Base-by-base conservation (phyloP, 1,284 basidiomycete species). In the Coniophora puteana region DNA sequence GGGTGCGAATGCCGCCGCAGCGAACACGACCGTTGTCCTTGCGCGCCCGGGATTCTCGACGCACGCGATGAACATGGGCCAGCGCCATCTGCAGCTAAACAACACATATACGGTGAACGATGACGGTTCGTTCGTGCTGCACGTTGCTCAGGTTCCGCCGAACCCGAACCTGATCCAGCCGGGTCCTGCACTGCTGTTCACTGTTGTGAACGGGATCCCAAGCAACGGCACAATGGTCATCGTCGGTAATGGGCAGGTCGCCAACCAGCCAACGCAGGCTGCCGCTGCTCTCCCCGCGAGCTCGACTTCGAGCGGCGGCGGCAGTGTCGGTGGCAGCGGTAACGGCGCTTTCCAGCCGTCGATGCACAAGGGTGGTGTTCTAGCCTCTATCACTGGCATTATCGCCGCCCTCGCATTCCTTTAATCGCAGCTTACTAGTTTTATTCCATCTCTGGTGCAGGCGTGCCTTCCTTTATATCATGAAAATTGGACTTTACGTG, bases 61-160 rank as follows among this genome's bases (percentile, higher is more conserved):
- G 0, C 94, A 97, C 63, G 93, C 83, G 20, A 89, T 97, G 80
- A 94, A 94, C 71, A 93, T 92, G 87, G 89, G 89, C 17, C 89
- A 91, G 61, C 76, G 89, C n/a, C 72, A 71, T 47, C 52, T 89
- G 44, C 80, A 87, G 58, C 68, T 93, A 41, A 85, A 90, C 63
- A 80, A 78, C 68, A 82, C 89, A 3, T 96, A 82, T 66, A 89
- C 84, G 1, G 88, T 90, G 48, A 79, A 87, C 56, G 67, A 62
- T 24, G 80, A 94, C 55, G 89, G 89, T 3, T 70, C 83, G 6
- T 72, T 83, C 51, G 72, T 71, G 8, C 72, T 93, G 30, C 89
- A 91, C 61, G 86, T 89, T 41, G 68, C 85, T 1, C 91, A 91
- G 58, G 69, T 79, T 16, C 87, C 86, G 3, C 87, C 90, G 0